Conservation (phyloP, 2,329 filamentous ascomycete genomes). For the Fusarium caatingaense region DNA sequence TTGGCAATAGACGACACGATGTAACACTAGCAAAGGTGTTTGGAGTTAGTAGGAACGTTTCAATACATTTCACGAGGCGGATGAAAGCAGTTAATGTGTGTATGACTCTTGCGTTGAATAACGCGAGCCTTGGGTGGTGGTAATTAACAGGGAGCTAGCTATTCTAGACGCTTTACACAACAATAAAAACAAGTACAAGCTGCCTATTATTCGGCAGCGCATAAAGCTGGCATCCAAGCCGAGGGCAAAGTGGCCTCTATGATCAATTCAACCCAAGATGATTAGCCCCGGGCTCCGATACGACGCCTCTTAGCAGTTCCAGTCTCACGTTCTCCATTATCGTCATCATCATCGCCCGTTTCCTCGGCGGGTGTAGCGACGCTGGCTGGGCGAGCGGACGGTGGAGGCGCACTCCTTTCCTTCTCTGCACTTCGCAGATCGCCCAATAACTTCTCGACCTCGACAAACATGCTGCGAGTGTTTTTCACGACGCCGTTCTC, state of each 20-base stretch:
- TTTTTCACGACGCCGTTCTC: slow-evolving; percentile 91
- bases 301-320: slow-evolving; percentile 53
- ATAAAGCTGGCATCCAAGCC: slow-evolving; percentile 27
- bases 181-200: slow-evolving; percentile 37
- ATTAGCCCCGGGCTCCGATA: slow-evolving; percentile 51
- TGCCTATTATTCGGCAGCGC: slow-evolving; percentile 26
- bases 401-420: slow-evolving; percentile 55
- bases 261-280: slow-evolving; percentile 1
- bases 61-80: neutral
- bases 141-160: slow-evolving; percentile 42
- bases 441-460: slow-evolving; percentile 82
- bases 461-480: slow-evolving; percentile 88
- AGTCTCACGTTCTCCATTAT: slow-evolving; percentile 57
- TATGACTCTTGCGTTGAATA: slow-evolving; percentile 5
- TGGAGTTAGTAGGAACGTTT: slow-evolving; percentile 12
- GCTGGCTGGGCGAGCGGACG: slow-evolving; percentile 51
- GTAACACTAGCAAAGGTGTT: slow-evolving; percentile 9
- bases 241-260: slow-evolving; percentile 5
- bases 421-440: slow-evolving; percentile 81
- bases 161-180: slow-evolving; percentile 45
- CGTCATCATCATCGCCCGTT: slow-evolving; percentile 63
- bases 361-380: slow-evolving; percentile 58
- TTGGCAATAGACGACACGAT: neutral
- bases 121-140: slow-evolving; percentile 20
- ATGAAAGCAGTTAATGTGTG: slow-evolving; percentile 4